Conservation (phyloP, 1,284 basidiomycete species). For the Ceratobasidium sp. region DNA sequence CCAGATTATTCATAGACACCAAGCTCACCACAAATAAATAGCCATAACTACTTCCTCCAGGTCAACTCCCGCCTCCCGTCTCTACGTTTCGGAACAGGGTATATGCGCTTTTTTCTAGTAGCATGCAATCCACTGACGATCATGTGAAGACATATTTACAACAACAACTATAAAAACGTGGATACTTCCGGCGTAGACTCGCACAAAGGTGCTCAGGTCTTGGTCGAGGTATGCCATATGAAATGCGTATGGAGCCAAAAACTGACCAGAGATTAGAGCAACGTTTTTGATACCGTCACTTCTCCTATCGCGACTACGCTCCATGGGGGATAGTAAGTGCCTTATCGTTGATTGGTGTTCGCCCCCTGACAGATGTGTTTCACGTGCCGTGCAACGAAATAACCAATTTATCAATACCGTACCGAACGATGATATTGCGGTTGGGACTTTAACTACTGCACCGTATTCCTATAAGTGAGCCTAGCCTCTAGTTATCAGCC, state of each 20-base stretch:
- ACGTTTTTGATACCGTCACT: slow-evolving; percentile 44
- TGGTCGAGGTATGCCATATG: slow-evolving; percentile 41
- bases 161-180: slow-evolving; percentile 45
- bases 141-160: slow-evolving; percentile 43
- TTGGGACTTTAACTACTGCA: slow-evolving; percentile 10
- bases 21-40: neutral
- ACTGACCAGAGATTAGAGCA: slow-evolving; percentile 3
- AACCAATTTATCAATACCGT: slow-evolving; percentile 28
- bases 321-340: no score
- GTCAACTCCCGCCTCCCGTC: slow-evolving; percentile 47
- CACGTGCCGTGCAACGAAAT: slow-evolving; percentile 16
- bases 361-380: neutral
- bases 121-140: neutral
- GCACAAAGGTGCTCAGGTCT: slow-evolving; percentile 45
- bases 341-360: neutral
- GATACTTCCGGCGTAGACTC: slow-evolving; percentile 43
- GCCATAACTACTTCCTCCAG: no score
- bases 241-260: no score
- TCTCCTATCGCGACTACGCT: slow-evolving; percentile 44
- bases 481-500: neutral
- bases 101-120: neutral
- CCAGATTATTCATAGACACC: neutral
- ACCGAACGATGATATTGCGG: slow-evolving; percentile 3
- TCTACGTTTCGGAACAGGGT: slow-evolving; percentile 46
- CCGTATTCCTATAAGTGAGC: slow-evolving; percentile 33